These are phyloP conservation scores for Prunus yedoensis DNA, from an alignment of 331 rosid species.

Conservation along the genomic window DNA sequence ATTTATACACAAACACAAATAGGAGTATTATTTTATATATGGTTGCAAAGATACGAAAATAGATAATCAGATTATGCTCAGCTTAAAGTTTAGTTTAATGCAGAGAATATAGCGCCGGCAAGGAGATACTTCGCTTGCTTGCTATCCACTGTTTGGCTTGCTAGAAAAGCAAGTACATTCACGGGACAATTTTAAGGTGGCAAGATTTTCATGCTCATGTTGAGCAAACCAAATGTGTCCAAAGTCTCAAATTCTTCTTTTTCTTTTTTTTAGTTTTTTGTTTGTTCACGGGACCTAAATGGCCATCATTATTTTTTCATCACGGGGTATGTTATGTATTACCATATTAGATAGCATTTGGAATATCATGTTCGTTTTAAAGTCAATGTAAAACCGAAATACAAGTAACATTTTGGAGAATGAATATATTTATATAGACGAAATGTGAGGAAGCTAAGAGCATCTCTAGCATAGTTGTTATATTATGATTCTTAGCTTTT, in stretches of 20 bases:
- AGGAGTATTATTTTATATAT: neutral
- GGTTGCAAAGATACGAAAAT: slow-evolving; percentile 17
- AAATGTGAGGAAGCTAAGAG: no score
- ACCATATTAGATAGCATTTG: neutral
- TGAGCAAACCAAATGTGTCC: neutral
- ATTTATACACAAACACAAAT: neutral
- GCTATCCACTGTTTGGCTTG: neutral
- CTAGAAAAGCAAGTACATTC: slow-evolving; percentile 13
- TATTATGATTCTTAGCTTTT: no score
- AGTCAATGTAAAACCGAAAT: slow-evolving; percentile 10
- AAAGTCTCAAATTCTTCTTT: neutral
- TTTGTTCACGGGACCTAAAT: slow-evolving; percentile 32
- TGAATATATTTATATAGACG: no score
- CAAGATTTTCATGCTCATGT: neutral
- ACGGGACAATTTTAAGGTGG: slow-evolving; percentile 6
- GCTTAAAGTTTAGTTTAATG: neutral
- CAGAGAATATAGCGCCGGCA: slow-evolving; percentile 13
- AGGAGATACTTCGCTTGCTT: neutral
- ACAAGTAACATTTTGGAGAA: neutral
- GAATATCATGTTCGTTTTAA: slow-evolving; percentile 17
- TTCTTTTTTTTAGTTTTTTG: neutral
- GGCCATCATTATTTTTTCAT: slow-evolving; percentile 9
- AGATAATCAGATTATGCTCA: slow-evolving; percentile 14
- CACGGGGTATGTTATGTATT: slow-evolving; percentile 23
- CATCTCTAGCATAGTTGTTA: no score